Evolutionary conservation across 2,329 filamentous ascomycete species (phyloP).

Genomic region (Trichoderma polysporum): DNA sequence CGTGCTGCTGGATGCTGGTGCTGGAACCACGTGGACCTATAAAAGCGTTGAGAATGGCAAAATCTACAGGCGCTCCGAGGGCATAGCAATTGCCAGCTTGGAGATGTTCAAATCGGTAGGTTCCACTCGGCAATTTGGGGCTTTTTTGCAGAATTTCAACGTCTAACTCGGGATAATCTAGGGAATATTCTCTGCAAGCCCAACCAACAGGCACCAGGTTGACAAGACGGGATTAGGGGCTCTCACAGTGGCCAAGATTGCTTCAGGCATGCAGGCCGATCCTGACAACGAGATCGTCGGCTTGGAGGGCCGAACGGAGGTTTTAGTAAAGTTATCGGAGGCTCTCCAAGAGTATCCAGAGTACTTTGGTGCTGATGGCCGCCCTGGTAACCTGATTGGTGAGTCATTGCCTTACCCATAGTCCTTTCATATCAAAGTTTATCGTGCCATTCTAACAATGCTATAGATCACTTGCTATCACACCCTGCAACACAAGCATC

Average conservation of each 20-base stretch:
- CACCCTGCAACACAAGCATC: conserved; percentile 88
- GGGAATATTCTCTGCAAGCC: conserved; percentile 83
- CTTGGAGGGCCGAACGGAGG: conserved; percentile 76
- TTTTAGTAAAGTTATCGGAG: conserved; percentile 72
- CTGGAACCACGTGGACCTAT: conserved; percentile 88
- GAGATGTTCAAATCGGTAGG: conserved; percentile 87
- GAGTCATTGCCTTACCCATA: conserved; percentile 31
- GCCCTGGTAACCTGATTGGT: conserved; percentile 95
- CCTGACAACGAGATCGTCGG: conserved; percentile 80
- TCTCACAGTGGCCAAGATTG: conserved; percentile 72
- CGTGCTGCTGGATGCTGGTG: conserved; percentile 82
- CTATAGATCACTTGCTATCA: conserved; percentile 80
- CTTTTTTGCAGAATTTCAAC: not conserved
- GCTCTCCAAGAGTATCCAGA: conserved; percentile 75
- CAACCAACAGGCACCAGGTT: conserved; percentile 80
- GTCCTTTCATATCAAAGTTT: conserved; percentile 6
- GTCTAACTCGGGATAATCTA: conserved; percentile 29
- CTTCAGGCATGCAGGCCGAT: conserved; percentile 75
- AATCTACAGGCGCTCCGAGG: conserved; percentile 81
- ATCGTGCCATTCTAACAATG: conserved; percentile 24
- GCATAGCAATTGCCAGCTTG: conserved; percentile 70
- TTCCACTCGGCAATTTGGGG: not conserved
- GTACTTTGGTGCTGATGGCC: conserved; percentile 78
- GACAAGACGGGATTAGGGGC: conserved; percentile 77
- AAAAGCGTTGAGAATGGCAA: conserved; percentile 86